Conservation (phyloP, 768 basidiomycete species). For the Boletus reticuloceps region DNA sequence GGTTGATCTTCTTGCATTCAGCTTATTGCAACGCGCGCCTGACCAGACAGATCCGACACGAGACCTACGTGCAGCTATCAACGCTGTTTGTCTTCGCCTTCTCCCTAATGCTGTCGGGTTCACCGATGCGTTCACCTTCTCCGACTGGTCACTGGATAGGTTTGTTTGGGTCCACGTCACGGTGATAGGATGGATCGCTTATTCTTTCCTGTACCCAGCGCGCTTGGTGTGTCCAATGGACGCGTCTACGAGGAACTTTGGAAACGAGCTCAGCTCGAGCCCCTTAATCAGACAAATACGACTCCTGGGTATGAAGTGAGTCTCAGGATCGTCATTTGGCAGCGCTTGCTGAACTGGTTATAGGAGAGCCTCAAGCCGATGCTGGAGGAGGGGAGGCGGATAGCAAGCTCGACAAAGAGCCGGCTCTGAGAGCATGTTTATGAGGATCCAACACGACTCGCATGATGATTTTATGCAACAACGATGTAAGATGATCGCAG, state of each 20-base stretch:
- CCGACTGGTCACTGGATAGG: slow-evolving; percentile 76
- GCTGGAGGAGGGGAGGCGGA: slow-evolving; percentile 21
- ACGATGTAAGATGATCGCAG: no score
- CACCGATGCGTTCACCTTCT: slow-evolving; percentile 71
- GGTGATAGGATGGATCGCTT: not conserved
- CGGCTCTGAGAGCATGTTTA: slow-evolving; percentile 13
- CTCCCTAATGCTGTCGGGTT: slow-evolving; percentile 66
- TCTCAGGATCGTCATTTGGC: not conserved
- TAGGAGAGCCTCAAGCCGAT: slow-evolving; percentile 27
- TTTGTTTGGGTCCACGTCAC: slow-evolving; percentile 12
- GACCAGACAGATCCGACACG: slow-evolving; percentile 42
- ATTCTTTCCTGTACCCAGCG: slow-evolving; percentile 34
- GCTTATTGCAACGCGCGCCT: slow-evolving; percentile 32
- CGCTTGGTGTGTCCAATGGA: slow-evolving; percentile 62
- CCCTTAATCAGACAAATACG: slow-evolving; percentile 52
- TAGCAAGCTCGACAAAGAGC: slow-evolving; percentile 15
- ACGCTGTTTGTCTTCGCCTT: slow-evolving; percentile 46
- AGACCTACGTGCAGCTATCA: slow-evolving; percentile 49
- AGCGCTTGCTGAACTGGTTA: not conserved
- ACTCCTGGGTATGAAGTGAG: slow-evolving; percentile 56
- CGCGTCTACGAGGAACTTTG: slow-evolving; percentile 68
- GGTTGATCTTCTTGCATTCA: slow-evolving; percentile 58
- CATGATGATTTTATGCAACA: no score
- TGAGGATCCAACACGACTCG: no score
- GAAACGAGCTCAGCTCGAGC: slow-evolving; percentile 55